These are phyloP conservation scores for Aspergillus puulaauensis DNA, from an alignment of 2,329 filamentous ascomycete genomes.

Conservation along the genomic window DNA sequence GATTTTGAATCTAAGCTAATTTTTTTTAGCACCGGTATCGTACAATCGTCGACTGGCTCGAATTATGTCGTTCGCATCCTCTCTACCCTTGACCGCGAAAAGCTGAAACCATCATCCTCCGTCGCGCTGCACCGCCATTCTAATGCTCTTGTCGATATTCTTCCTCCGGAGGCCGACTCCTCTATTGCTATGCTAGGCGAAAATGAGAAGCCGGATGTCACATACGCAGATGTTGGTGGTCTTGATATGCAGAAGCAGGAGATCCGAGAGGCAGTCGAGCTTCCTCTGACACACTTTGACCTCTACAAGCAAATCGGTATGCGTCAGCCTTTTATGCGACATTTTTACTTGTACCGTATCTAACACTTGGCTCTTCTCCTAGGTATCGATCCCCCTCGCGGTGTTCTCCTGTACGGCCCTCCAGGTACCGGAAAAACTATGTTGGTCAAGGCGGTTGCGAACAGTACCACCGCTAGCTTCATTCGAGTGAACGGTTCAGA, in stretches of 20 bases:
- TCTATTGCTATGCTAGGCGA: constrained; percentile 97
- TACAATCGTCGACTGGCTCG: constrained; percentile 95
- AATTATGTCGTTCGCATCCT: constrained; percentile 99
- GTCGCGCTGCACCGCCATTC: constrained; percentile 97
- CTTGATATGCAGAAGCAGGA: constrained; percentile 99
- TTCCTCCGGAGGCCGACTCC: constrained; percentile 97
- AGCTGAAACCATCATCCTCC: constrained; percentile 95
- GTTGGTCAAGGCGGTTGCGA: constrained; percentile 97
- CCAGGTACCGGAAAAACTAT: constrained; percentile 97
- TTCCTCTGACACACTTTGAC: constrained; percentile 95
- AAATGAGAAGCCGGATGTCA: constrained; percentile 97
- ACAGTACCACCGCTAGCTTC: constrained; percentile 96
- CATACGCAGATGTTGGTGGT: constrained; percentile 95
- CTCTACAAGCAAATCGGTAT: constrained; percentile 95
- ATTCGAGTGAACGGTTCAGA: constrained; percentile 98
- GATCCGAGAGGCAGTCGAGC: constrained; percentile 94
- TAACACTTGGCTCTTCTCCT: neutral
- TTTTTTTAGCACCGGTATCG: constrained; percentile 78
- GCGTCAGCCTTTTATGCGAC: neutral
- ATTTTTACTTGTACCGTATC: neutral
- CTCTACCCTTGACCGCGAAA: constrained; percentile 95
- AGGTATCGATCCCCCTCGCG: constrained; percentile 90
- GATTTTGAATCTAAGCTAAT: constrained; percentile 10
- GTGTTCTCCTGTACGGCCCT: constrained; percentile 92
- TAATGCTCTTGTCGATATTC: constrained; percentile 96